Conservation (phyloP, 1,139 yeast genomes). For the Geotrichum reessii region DNA sequence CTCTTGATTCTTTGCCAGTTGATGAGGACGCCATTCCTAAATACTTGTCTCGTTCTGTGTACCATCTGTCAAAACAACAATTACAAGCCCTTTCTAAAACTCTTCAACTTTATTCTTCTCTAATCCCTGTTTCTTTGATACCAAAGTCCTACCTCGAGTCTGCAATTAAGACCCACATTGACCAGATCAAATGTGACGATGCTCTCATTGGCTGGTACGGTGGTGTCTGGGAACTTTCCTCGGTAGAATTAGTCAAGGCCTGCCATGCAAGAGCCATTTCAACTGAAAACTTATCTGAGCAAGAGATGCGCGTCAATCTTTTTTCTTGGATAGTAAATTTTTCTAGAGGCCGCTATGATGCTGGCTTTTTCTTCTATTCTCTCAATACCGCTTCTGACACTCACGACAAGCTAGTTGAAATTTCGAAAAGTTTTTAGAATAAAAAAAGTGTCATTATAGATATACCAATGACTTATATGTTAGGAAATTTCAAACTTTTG, state of each 20-base stretch:
- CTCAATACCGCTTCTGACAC: neutral
- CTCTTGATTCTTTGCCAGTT: slow-evolving; percentile 5
- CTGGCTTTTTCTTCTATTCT: slow-evolving; percentile 23
- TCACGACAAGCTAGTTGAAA: neutral
- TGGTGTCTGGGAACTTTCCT: slow-evolving; percentile 29
- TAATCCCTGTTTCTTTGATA: slow-evolving; percentile 7
- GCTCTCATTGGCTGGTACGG: slow-evolving; percentile 31
- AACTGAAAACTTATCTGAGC: slow-evolving; percentile 9
- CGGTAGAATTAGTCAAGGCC: slow-evolving; percentile 29
- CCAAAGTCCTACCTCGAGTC: slow-evolving; percentile 8
- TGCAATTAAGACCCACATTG: slow-evolving; percentile 24
- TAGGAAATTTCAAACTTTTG: neutral
- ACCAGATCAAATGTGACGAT: slow-evolving; percentile 29
- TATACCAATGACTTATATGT: neutral
- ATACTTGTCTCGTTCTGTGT: slow-evolving; percentile 7
- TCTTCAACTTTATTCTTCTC: slow-evolving; percentile 7
- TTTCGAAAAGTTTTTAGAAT: neutral
- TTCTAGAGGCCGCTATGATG: slow-evolving; percentile 24
- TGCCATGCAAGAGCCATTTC: slow-evolving; percentile 31
- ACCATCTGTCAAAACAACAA: slow-evolving; percentile 2
- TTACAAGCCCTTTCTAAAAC: slow-evolving; percentile 4
- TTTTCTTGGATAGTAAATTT: slow-evolving; percentile 26
- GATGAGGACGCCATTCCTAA: slow-evolving; percentile 4
- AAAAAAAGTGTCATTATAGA: neutral
- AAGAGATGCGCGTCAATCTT: slow-evolving; percentile 20